Evolutionary conservation across 345 rosid genomes (phyloP).

Genomic region (Trapa incisa): DNA sequence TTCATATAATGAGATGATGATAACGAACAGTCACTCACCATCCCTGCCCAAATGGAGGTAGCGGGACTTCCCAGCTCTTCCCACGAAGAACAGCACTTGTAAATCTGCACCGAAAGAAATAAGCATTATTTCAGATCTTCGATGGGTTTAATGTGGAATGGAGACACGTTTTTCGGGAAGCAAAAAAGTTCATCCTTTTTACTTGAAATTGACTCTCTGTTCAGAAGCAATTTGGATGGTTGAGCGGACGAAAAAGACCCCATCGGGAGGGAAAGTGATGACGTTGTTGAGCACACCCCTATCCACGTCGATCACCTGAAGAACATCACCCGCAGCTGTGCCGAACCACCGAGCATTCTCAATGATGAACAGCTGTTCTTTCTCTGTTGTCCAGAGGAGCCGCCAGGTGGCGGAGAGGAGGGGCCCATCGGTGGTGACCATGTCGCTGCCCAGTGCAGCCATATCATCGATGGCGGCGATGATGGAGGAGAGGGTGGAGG

Average conservation of each 20-base stretch:
- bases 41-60: constrained; percentile 90
- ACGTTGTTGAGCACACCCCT: constrained; percentile 51
- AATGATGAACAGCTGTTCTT: constrained; percentile 80
- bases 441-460: constrained; percentile 43
- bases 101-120: constrained; percentile 27
- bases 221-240: constrained; percentile 49
- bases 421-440: constrained; percentile 38
- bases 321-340: constrained; percentile 62
- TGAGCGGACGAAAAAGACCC: constrained; percentile 83
- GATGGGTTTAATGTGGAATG: too few relatives aligned
- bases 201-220: constrained; percentile 34
- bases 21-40: constrained; percentile 42
- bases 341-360: constrained; percentile 73
- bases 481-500: constrained; percentile 36
- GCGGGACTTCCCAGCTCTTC: constrained; percentile 59
- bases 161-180: too few relatives aligned
- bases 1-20: background rate
- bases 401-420: constrained; percentile 81
- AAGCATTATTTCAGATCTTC: background rate
- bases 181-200: background rate
- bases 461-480: constrained; percentile 51
- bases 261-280: constrained; percentile 84
- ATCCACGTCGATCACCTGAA: constrained; percentile 82
- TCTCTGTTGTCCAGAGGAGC: constrained; percentile 88
- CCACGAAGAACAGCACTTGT: constrained; percentile 71